Evolutionary conservation across 768 basidiomycete genomes (phyloP).

Genomic region (Rhizopogon vulgaris): DNA sequence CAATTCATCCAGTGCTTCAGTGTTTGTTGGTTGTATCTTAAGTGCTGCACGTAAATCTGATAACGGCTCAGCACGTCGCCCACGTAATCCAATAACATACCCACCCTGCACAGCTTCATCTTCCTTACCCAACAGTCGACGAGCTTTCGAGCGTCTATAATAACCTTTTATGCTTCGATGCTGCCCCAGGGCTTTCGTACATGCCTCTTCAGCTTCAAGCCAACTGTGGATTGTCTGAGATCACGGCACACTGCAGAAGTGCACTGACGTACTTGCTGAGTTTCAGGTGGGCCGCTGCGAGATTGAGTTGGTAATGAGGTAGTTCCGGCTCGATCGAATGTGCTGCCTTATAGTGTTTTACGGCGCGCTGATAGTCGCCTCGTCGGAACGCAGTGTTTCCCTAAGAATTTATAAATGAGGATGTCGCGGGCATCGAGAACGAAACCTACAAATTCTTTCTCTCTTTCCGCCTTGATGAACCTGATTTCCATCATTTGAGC

Average conservation of each 20-base stretch:
- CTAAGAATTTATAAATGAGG: conserved; percentile 29
- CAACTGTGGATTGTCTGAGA: conserved; percentile 39
- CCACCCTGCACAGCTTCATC: conserved; percentile 60
- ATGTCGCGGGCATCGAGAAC: not conserved
- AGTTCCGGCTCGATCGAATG: conserved; percentile 63
- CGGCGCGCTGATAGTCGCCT: conserved; percentile 50
- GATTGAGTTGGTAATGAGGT: conserved; percentile 71
- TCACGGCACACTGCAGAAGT: conserved; percentile 4
- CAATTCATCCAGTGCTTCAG: conserved; percentile 56
- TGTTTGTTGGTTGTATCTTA: conserved; percentile 56
- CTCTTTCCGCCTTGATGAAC: conserved; percentile 61
- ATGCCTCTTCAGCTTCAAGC: conserved; percentile 68
- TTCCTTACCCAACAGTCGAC: conserved; percentile 49
- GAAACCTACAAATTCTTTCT: conserved; percentile 57
- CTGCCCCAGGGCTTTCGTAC: conserved; percentile 56
- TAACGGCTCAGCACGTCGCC: not conserved
- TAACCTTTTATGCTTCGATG: conserved; percentile 66
- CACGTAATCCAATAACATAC: not conserved
- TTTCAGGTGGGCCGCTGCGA: conserved; percentile 71
- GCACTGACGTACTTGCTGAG: conserved; percentile 49
- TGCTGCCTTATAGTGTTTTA: conserved; percentile 54
- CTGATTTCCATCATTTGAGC: conserved; percentile 72
- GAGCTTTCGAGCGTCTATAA: conserved; percentile 63
- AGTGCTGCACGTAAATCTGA: conserved; percentile 58
- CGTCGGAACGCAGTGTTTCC: conserved; percentile 66